These are phyloP conservation scores for Euphorbia peplus DNA, from an alignment of 345 rosid genomes.

Conservation along the genomic window DNA sequence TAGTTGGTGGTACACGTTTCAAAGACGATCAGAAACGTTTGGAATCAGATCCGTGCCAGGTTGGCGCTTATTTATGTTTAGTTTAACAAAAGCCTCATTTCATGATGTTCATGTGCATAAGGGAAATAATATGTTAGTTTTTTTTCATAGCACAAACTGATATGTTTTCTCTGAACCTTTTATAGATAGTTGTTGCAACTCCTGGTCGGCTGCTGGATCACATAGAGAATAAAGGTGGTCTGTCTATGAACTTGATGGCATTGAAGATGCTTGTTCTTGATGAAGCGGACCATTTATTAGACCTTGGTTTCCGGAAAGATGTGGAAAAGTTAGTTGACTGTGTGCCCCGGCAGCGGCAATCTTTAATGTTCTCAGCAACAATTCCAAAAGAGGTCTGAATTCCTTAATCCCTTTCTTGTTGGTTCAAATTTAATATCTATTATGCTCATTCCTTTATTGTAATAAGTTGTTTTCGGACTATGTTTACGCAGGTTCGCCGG, in stretches of 20 bases:
- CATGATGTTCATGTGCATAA: not conserved
- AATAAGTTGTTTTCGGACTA: slow-evolving; percentile 6
- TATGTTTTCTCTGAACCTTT: slow-evolving; percentile 14
- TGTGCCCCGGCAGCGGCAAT: slow-evolving; percentile 81
- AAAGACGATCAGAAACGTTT: slow-evolving; percentile 83
- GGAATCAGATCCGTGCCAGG: slow-evolving; percentile 90
- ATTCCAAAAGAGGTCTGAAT: slow-evolving; percentile 79
- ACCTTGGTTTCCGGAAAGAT: slow-evolving; percentile 94
- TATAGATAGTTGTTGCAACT: slow-evolving; percentile 85
- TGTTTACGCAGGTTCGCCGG: slow-evolving; percentile 65
- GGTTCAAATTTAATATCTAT: not conserved
- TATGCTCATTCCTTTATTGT: slow-evolving; percentile 8
- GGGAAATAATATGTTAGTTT: not conserved
- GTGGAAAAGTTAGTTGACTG: slow-evolving; percentile 87
- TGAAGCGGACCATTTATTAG: slow-evolving; percentile 92
- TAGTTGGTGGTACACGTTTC: slow-evolving; percentile 93
- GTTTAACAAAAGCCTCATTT: slow-evolving; percentile 4
- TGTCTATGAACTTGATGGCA: slow-evolving; percentile 79
- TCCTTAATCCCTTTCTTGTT: slow-evolving; percentile 10
- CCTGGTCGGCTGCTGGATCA: slow-evolving; percentile 97
- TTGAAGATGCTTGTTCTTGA: slow-evolving; percentile 87
- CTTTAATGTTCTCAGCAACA: slow-evolving; percentile 86
- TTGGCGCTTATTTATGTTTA: slow-evolving; percentile 28
- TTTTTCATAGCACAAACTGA: slow-evolving; percentile 6
- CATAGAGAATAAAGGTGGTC: slow-evolving; percentile 75